A percentile compares a stretch with the other conserved stretches of the same genome.
Evolutionary conservation across 768 basidiomycete genomes (phyloP).

Genomic region (Phlebiopsis gigantea): DNA sequence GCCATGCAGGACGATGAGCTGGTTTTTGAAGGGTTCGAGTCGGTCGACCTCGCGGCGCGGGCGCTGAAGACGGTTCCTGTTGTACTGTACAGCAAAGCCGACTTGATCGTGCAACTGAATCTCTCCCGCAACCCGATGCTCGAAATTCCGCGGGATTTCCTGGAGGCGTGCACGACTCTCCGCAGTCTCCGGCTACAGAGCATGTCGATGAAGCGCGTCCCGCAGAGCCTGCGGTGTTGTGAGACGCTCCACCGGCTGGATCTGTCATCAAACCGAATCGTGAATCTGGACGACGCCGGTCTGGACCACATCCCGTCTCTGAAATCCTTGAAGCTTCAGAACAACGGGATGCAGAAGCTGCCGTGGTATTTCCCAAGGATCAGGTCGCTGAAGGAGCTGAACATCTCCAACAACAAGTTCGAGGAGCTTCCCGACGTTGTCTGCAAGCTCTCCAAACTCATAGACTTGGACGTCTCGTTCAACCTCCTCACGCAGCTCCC

Average conservation of each 20-base stretch:
- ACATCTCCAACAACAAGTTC: constrained; percentile 97
- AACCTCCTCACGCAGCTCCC: constrained; percentile 84
- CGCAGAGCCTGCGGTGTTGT: constrained; percentile 75
- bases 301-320: constrained; percentile 75
- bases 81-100: constrained; percentile 76
- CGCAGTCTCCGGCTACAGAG: constrained; percentile 82
- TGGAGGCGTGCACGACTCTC: constrained; percentile 79
- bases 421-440: constrained; percentile 68
- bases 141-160: constrained; percentile 94
- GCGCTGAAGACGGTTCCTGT: constrained; percentile 87
- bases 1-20: constrained; percentile 64
- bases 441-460: constrained; percentile 63
- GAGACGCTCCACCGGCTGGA: constrained; percentile 74
- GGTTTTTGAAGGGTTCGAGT: constrained; percentile 63
- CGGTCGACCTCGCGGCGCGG: constrained; percentile 76
- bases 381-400: constrained; percentile 65
- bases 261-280: constrained; percentile 87
- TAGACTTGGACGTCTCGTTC: constrained; percentile 91
- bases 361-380: constrained; percentile 83
- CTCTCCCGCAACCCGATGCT: constrained; percentile 94
- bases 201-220: constrained; percentile 94
- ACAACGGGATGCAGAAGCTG: constrained; percentile 85
- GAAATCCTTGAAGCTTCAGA: constrained; percentile 68
- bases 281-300: constrained; percentile 80
- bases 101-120: constrained; percentile 77